Percentiles rank a stretch among this genome's conserved stretches.
These are phyloP conservation scores for Ogataea hybrid DNA, from an alignment of 1,139 yeast species.

Conservation along the genomic window DNA sequence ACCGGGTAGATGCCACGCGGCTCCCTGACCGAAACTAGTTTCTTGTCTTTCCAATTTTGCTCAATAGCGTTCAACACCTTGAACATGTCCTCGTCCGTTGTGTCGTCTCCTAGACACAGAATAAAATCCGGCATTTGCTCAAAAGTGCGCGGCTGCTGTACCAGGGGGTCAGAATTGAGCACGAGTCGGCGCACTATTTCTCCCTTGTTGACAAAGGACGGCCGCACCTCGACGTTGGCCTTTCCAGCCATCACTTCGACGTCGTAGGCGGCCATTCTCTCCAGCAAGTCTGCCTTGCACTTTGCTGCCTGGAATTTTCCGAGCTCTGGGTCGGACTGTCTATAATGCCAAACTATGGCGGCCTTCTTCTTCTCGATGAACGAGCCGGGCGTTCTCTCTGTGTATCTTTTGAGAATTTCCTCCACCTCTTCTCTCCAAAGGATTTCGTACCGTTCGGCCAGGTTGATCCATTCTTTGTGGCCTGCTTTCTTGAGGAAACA, in stretches of 20 bases:
- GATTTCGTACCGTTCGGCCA: constrained; percentile 85
- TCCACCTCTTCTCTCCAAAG: constrained; percentile 87
- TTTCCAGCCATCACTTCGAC: constrained; percentile 97
- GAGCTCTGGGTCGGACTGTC: constrained; percentile 90
- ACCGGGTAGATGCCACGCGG: constrained; percentile 77
- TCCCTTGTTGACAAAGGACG: constrained; percentile 92
- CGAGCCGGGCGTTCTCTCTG: constrained; percentile 90
- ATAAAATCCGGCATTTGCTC: constrained; percentile 75
- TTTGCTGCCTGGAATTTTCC: constrained; percentile 84
- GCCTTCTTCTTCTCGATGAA: constrained; percentile 85
- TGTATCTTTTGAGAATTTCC: constrained; percentile 67
- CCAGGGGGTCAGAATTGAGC: constrained; percentile 45
- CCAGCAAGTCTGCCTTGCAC: constrained; percentile 62
- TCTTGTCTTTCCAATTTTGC: constrained; percentile 37
- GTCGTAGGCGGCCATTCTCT: constrained; percentile 63
- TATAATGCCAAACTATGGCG: constrained; percentile 97
- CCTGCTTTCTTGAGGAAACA: constrained; percentile 82
- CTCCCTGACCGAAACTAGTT: constrained; percentile 45
- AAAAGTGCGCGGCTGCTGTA: constrained; percentile 37
- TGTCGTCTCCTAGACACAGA: constrained; percentile 90
- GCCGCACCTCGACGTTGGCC: constrained; percentile 96
- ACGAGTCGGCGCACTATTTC: constrained; percentile 87
- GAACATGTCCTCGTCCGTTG: constrained; percentile 98
- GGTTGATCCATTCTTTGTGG: constrained; percentile 68
- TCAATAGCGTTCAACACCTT: constrained; percentile 65